Percentiles rank a stretch among this genome's conserved stretches.
phyloP scores from a whole-genome alignment of 2,329 filamentous ascomycete genomes.

The Orbilia ellipsospora region DNA sequence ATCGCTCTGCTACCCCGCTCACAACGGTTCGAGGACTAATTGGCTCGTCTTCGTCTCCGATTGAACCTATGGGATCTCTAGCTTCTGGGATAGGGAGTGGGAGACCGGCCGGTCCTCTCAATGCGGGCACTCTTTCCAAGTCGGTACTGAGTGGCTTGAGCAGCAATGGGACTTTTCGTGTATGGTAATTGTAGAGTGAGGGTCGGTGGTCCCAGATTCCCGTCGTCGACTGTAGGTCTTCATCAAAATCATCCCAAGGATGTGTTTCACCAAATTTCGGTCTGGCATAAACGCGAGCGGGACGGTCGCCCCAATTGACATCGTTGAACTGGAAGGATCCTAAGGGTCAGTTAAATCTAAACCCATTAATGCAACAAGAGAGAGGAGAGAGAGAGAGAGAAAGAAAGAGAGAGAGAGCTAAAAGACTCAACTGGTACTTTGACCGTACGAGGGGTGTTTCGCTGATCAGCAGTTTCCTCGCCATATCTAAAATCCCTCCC shows the following conservation, averaged over 20 bases:
- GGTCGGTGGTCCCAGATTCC: neutral
- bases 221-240: neutral
- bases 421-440: constrained; percentile 5
- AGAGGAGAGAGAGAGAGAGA: too few species aligned
- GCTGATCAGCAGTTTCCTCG: neutral
- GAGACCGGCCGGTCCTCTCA: constrained; percentile 23
- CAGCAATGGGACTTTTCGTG: neutral
- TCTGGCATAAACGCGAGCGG: neutral
- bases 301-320: neutral
- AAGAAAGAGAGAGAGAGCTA: too few species aligned
- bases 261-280: neutral
- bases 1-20: neutral
- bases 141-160: constrained; percentile 7
- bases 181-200: neutral
- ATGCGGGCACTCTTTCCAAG: neutral
- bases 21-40: constrained; percentile 9
- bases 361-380: too few species aligned
- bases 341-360: too few species aligned
- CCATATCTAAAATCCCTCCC: neutral
- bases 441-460: neutral
- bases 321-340: neutral
- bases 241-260: constrained; percentile 13
- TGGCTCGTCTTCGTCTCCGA: neutral
- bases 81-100: constrained; percentile 5
- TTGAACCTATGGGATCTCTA: neutral